These are phyloP conservation scores for Yamadazyma friedrichii DNA, from an alignment of 1,139 yeast species.

Conservation along the genomic window DNA sequence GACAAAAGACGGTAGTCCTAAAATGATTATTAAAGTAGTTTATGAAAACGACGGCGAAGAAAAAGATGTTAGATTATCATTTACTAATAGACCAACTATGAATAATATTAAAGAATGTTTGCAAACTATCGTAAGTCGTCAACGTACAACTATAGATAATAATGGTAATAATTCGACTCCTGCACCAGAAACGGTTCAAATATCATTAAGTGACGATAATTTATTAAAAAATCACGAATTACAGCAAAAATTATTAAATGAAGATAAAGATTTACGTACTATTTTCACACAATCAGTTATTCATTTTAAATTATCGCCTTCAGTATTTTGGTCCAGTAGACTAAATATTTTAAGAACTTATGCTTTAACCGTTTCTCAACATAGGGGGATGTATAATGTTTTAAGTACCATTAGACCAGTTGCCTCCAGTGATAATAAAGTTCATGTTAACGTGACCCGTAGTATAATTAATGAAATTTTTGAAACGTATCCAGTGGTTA, in stretches of 20 bases:
- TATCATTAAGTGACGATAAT: conserved; percentile 34
- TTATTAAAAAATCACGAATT: conserved; percentile 68
- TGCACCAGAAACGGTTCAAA: conserved; percentile 11
- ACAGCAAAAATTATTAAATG: conserved; percentile 74
- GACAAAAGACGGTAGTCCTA: conserved; percentile 67
- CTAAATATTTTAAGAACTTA: conserved; percentile 77
- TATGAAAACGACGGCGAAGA: conserved; percentile 34
- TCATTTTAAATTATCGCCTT: conserved; percentile 69
- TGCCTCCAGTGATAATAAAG: conserved; percentile 85
- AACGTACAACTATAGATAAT: conserved; percentile 45
- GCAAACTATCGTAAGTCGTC: conserved; percentile 71
- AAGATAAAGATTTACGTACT: conserved; percentile 66
- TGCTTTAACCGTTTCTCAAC: conserved; percentile 81
- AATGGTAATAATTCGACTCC: conserved; percentile 19
- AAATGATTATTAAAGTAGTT: conserved; percentile 64
- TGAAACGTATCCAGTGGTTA: conserved; percentile 90
- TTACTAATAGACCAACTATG: conserved; percentile 74
- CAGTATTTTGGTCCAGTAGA: conserved; percentile 86
- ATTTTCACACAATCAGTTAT: conserved; percentile 90
- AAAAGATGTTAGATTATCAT: conserved; percentile 56
- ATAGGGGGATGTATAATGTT: conserved; percentile 91
- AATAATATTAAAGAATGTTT: conserved; percentile 67
- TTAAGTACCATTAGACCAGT: conserved; percentile 91
- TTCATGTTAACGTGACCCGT: conserved; percentile 86
- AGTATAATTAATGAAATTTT: conserved; percentile 89